phyloP scores from a whole-genome alignment of 2,329 filamentous ascomycete species.

The Ambrosiella beaveri region DNA sequence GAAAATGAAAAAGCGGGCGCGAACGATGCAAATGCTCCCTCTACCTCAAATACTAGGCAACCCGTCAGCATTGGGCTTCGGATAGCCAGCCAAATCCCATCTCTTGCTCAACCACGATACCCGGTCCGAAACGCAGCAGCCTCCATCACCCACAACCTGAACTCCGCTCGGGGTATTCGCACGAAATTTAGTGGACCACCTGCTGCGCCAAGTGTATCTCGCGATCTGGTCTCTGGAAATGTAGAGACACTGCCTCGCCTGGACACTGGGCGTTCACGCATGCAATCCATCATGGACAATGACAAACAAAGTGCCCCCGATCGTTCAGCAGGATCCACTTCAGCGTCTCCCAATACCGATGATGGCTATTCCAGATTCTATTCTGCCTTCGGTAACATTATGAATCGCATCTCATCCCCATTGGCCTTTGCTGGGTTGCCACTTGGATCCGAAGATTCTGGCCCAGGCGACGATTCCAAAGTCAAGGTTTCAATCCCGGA shows the following conservation, averaged over 20 bases:
- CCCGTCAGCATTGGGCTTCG: constrained; percentile 17
- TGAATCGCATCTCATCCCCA: constrained; percentile 76
- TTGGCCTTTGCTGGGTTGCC: constrained; percentile 87
- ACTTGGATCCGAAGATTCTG: constrained; percentile 38
- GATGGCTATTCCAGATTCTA: constrained; percentile 86
- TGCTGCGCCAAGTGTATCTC: constrained; percentile 54
- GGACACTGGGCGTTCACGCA: constrained; percentile 31
- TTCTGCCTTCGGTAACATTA: constrained; percentile 72
- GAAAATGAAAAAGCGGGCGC: constrained; percentile 22
- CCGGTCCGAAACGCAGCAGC: constrained; percentile 48
- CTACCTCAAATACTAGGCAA: neutral
- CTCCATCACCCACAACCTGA: constrained; percentile 76
- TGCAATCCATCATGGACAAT: constrained; percentile 38
- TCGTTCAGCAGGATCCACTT: neutral
- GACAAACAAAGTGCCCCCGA: constrained; percentile 35
- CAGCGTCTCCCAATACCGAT: constrained; percentile 25
- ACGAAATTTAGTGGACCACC: constrained; percentile 48
- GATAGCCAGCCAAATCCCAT: constrained; percentile 29
- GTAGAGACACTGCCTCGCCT: constrained; percentile 39
- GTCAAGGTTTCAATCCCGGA: neutral
- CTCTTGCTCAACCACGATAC: constrained; percentile 17
- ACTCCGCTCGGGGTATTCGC: constrained; percentile 66
- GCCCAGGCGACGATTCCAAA: constrained; percentile 1
- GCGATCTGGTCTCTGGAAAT: constrained; percentile 55
- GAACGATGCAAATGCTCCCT: neutral